A percentile compares a stretch with the other conserved stretches of the same genome.
Evolutionary conservation across 768 basidiomycete species (phyloP).

Genomic region (Calocera cornea): DNA sequence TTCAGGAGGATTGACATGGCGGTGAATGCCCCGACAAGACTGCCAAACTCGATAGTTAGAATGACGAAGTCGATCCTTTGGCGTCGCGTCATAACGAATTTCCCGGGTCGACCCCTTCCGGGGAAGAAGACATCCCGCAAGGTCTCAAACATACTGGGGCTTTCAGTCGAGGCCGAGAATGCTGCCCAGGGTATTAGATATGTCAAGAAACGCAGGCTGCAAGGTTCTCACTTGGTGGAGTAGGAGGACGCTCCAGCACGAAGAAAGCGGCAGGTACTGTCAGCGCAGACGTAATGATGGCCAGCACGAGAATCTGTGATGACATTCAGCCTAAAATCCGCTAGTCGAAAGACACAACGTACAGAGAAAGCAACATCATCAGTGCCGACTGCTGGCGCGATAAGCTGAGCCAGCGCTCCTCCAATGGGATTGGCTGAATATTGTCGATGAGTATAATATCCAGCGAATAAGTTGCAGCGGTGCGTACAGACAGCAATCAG

Average conservation of each 20-base stretch:
- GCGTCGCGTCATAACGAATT: conserved; percentile 44
- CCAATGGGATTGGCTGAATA: conserved; percentile 30
- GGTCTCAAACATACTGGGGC: conserved; percentile 14
- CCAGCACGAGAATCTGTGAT: conserved; percentile 51
- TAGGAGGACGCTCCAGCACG: conserved; percentile 49
- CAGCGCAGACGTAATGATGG: conserved; percentile 51
- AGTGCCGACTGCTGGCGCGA: conserved; percentile 36
- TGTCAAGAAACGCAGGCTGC: not conserved
- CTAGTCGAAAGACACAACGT: not conserved
- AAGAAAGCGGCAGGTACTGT: conserved; percentile 42
- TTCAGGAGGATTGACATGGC: conserved; percentile 52
- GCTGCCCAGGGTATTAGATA: conserved; percentile 9
- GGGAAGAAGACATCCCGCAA: conserved; percentile 25
- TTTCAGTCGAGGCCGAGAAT: conserved; percentile 16
- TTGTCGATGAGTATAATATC: not conserved
- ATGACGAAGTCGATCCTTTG: conserved; percentile 63
- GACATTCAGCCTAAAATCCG: not conserved
- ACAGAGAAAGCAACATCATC: conserved; percentile 1
- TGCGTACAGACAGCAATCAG: conserved; percentile 29
- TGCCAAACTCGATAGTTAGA: conserved; percentile 45
- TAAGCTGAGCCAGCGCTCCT: conserved; percentile 17
- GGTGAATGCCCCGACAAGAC: conserved; percentile 48
- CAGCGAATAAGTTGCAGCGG: not conserved
- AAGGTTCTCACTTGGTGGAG: conserved; percentile 52
- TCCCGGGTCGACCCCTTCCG: conserved; percentile 21